These are phyloP conservation scores for Leishmania martiniquensis DNA, from an alignment of 208 protist species.

Conservation along the genomic window DNA sequence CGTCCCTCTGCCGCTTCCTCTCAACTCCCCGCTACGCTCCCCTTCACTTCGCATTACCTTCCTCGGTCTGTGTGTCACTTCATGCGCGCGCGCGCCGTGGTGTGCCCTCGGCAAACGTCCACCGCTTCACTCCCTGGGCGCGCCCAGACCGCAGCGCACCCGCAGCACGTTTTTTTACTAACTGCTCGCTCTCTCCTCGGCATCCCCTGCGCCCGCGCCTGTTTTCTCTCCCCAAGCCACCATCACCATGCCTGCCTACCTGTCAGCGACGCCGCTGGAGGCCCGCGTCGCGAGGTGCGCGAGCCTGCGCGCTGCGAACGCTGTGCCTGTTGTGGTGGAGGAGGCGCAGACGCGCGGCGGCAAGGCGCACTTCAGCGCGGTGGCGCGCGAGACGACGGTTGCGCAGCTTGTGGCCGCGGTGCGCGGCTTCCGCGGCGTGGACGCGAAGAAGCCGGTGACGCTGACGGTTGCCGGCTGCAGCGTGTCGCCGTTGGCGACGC, in stretches of 20 bases:
- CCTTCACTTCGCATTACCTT: neutral
- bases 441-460: too few species aligned
- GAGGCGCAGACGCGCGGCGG: conserved; percentile 16
- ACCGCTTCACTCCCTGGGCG: too few species aligned
- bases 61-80: too few species aligned
- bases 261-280: conserved; percentile 21
- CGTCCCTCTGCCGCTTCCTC: neutral
- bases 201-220: too few species aligned
- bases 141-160: neutral
- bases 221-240: too few species aligned
- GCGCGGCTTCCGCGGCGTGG: too few species aligned
- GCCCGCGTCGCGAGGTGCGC: conserved; percentile 27
- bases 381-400: conserved; percentile 31
- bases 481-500: conserved; percentile 21
- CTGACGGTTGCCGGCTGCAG: conserved; percentile 19
- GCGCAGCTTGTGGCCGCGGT: conserved; percentile 24
- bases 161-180: neutral
- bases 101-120: too few species aligned
- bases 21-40: neutral
- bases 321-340: conserved; percentile 35
- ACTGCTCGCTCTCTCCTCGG: too few species aligned
- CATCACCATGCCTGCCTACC: conserved; percentile 25
- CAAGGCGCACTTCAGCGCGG: conserved; percentile 36
- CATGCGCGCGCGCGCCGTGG: too few species aligned
- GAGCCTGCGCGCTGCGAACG: conserved; percentile 1